Conservation (phyloP, 805 yeast genomes). For the Saccharomycopsis fodiens region DNA sequence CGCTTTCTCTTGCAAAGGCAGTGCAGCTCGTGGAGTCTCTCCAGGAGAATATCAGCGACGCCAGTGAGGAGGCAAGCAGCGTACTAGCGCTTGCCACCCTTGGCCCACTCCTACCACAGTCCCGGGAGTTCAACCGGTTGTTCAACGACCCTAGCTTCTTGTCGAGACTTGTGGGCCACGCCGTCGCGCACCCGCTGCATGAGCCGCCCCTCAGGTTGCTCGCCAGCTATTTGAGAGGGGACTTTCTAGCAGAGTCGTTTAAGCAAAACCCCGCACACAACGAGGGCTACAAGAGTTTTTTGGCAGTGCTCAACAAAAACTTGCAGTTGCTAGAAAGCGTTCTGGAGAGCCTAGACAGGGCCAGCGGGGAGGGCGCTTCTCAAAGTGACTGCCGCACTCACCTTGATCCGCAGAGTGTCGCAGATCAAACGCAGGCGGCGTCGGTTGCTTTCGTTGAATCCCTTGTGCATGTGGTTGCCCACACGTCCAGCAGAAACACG, state of each 20-base stretch:
- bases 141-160: slow-evolving; percentile 5
- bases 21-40: neutral
- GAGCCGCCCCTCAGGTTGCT: slow-evolving; percentile 10
- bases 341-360: too few species aligned
- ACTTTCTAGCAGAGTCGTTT: slow-evolving; percentile 3
- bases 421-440: too few species aligned
- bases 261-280: neutral
- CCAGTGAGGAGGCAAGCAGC: neutral
- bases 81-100: neutral
- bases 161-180: neutral
- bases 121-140: neutral
- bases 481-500: neutral
- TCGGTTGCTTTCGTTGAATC: neutral
- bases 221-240: slow-evolving; percentile 9
- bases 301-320: slow-evolving; percentile 6
- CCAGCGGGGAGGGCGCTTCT: too few species aligned
- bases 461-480: neutral
- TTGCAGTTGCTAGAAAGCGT: slow-evolving; percentile 11
- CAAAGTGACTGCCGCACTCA: too few species aligned
- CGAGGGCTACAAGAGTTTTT: slow-evolving; percentile 3
- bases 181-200: slow-evolving; percentile 5
- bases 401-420: too few species aligned
- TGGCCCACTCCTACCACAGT: neutral
- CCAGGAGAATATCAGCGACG: neutral
- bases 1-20: too few species aligned